Conservation (phyloP, 176 grass and related monocot species). For the Areca catechu region DNA sequence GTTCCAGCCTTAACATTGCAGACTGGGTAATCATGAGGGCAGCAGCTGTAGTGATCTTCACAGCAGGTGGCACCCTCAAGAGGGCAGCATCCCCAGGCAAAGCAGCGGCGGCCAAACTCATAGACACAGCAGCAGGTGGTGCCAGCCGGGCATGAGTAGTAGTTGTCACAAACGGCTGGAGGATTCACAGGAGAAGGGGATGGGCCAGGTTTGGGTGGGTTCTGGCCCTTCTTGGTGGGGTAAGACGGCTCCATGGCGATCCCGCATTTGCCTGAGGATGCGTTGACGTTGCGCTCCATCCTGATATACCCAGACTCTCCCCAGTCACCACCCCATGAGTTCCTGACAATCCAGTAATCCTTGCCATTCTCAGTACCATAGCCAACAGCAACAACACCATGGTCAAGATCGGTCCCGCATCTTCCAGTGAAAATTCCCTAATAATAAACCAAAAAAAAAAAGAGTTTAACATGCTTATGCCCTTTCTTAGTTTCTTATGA, state of each 20-base stretch:
- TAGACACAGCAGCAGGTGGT: slow-evolving; percentile 84
- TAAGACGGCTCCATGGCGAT: slow-evolving; percentile 83
- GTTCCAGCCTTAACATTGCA: slow-evolving; percentile 53
- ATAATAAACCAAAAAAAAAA: background rate
- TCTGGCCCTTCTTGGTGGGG: slow-evolving; percentile 58
- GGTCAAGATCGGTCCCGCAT: slow-evolving; percentile 64
- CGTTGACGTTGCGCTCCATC: slow-evolving; percentile 61
- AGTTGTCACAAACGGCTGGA: slow-evolving; percentile 24
- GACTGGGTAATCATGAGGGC: slow-evolving; percentile 60
- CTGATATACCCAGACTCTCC: slow-evolving; percentile 72
- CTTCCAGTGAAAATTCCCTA: slow-evolving; percentile 77
- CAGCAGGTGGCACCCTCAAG: slow-evolving; percentile 65
- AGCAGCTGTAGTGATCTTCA: slow-evolving; percentile 75
- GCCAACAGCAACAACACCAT: slow-evolving; percentile 66
- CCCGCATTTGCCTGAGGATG: slow-evolving; percentile 56
- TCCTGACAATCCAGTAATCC: slow-evolving; percentile 91
- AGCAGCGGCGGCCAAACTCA: slow-evolving; percentile 40
- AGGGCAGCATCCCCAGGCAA: slow-evolving; percentile 85
- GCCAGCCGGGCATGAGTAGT: slow-evolving; percentile 29
- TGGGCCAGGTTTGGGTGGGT: slow-evolving; percentile 54
- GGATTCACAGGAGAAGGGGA: slow-evolving; percentile 38
- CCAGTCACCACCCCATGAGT: slow-evolving; percentile 81
- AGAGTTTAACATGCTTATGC: background rate
- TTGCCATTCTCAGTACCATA: slow-evolving; percentile 68
- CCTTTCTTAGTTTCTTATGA: too few species aligned